phyloP scores from a whole-genome alignment of 805 yeast genomes.

The Saturnispora saitoi region DNA sequence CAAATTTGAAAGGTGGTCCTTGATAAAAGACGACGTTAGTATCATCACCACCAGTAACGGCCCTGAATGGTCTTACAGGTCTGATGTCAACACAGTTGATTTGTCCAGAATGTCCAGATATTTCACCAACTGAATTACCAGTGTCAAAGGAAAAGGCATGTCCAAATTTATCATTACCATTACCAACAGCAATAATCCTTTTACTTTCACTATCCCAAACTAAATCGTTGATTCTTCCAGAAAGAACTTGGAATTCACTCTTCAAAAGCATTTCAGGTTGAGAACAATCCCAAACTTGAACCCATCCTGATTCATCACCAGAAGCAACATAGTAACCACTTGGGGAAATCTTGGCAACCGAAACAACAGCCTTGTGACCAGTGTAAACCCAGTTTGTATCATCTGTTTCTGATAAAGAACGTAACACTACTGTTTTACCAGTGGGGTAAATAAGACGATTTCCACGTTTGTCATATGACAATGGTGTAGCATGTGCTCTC shows the following conservation, averaged over 20 bases:
- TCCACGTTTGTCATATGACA: slow-evolving; percentile 64
- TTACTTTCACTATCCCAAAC: slow-evolving; percentile 89
- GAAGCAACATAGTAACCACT: slow-evolving; percentile 86
- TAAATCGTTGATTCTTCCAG: slow-evolving; percentile 73
- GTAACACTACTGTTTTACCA: slow-evolving; percentile 70
- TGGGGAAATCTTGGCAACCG: slow-evolving; percentile 83
- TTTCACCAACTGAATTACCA: slow-evolving; percentile 95
- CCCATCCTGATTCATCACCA: slow-evolving; percentile 86
- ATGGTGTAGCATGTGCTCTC: slow-evolving; percentile 59
- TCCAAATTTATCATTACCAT: slow-evolving; percentile 86
- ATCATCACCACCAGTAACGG: slow-evolving; percentile 90
- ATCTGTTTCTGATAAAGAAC: slow-evolving; percentile 47
- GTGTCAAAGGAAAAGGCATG: slow-evolving; percentile 90
- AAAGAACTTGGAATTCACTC: slow-evolving; percentile 65
- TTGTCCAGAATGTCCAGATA: slow-evolving; percentile 81
- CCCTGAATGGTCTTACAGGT: slow-evolving; percentile 84
- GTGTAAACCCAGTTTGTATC: slow-evolving; percentile 37
- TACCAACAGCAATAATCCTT: slow-evolving; percentile 89
- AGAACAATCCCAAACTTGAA: slow-evolving; percentile 76
- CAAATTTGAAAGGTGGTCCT: slow-evolving; percentile 93
- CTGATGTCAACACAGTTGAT: slow-evolving; percentile 80
- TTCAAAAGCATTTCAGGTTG: slow-evolving; percentile 53
- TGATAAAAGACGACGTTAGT: slow-evolving; percentile 71
- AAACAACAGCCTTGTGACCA: slow-evolving; percentile 61
- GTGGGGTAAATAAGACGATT: slow-evolving; percentile 72